A percentile compares a stretch with the other conserved stretches of the same genome.
phyloP scores from a whole-genome alignment of 2,329 filamentous ascomycete species.

The Sporothrix schenckii region DNA sequence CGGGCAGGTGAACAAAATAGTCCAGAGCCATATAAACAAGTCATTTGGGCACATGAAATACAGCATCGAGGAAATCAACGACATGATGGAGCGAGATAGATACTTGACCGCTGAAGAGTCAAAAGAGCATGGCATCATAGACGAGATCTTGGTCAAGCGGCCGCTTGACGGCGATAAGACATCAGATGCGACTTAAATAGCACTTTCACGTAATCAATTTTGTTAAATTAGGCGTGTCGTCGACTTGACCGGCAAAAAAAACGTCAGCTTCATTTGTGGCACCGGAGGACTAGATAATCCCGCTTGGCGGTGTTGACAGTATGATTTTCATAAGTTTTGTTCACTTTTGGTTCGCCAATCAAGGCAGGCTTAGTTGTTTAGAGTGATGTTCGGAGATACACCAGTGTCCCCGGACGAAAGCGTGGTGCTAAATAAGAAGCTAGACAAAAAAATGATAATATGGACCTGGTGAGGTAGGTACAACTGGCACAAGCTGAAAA shows the following conservation, averaged over 20 bases:
- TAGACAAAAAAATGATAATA: not conserved
- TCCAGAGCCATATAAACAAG: slow-evolving; percentile 80
- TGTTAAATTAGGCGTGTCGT: too few relatives aligned
- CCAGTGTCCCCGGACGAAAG: slow-evolving; percentile 23
- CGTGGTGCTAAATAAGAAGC: not conserved
- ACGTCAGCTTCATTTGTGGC: too few relatives aligned
- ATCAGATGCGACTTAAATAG: too few relatives aligned
- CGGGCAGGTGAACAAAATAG: slow-evolving; percentile 86
- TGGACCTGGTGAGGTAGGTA: not conserved
- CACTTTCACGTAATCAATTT: too few relatives aligned
- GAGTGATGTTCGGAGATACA: slow-evolving; percentile 22
- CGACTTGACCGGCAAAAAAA: too few relatives aligned
- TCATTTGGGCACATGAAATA: slow-evolving; percentile 74
- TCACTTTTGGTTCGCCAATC: slow-evolving; percentile 27
- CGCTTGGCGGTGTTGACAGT: too few relatives aligned
- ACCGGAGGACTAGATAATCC: too few relatives aligned
- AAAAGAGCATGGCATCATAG: slow-evolving; percentile 85
- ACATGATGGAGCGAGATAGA: slow-evolving; percentile 95
- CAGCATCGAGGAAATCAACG: slow-evolving; percentile 80
- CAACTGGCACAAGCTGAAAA: not conserved
- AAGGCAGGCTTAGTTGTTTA: slow-evolving; percentile 27
- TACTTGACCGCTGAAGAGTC: slow-evolving; percentile 91
- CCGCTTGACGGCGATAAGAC: slow-evolving; percentile 39
- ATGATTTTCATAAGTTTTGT: too few relatives aligned
- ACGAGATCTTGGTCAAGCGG: slow-evolving; percentile 78